Percentiles rank a stretch among this genome's conserved stretches.
phyloP scores from a whole-genome alignment of 2,329 filamentous ascomycete genomes.

The Phialocephala subalpina region DNA sequence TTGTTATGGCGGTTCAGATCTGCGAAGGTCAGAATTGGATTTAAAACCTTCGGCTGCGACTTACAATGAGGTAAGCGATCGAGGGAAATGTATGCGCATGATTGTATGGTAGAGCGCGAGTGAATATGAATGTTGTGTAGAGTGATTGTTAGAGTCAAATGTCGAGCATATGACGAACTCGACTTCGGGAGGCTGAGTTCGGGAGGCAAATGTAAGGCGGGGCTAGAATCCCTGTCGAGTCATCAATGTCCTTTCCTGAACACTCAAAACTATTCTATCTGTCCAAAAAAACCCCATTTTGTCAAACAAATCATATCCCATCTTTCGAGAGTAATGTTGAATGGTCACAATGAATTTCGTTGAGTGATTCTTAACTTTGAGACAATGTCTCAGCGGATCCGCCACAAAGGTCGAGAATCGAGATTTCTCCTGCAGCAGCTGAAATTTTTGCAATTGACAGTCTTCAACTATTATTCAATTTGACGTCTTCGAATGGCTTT shows the following conservation, averaged over 20 bases:
- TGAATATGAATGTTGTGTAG: neutral
- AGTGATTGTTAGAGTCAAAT: constrained; percentile 5
- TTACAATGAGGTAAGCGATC: neutral
- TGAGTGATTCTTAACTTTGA: neutral
- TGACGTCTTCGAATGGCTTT: too few species aligned
- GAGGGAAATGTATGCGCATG: neutral
- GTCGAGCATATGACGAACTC: neutral
- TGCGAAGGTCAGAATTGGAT: neutral
- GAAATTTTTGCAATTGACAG: too few species aligned
- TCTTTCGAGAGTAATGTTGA: too few species aligned
- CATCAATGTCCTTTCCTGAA: neutral
- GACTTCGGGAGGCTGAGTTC: neutral
- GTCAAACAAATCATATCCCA: too few species aligned
- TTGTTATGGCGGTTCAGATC: neutral
- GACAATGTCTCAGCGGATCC: neutral
- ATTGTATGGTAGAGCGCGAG: neutral
- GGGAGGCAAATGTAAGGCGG: neutral
- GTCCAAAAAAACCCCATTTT: too few species aligned
- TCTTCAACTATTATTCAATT: too few species aligned
- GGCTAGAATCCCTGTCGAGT: neutral
- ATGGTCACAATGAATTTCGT: neutral
- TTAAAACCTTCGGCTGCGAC: neutral
- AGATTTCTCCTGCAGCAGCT: too few species aligned
- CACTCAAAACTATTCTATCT: too few species aligned
- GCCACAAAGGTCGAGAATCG: too few species aligned